phyloP scores from a whole-genome alignment of 176 grass and related monocot genomes.

The Panicum miliaceum region DNA sequence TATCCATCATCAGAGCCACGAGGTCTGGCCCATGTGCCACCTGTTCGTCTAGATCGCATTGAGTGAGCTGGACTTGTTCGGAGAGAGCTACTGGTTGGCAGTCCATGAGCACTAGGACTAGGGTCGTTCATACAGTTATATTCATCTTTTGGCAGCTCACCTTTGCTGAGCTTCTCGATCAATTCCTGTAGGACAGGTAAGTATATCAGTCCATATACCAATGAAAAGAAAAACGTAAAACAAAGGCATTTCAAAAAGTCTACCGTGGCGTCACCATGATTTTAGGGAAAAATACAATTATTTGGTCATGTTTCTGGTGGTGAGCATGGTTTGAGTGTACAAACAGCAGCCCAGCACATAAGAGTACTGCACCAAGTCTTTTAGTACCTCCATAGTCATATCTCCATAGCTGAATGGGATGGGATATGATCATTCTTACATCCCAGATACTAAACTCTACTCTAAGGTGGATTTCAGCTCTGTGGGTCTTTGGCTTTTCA shows the following conservation, averaged over 20 bases:
- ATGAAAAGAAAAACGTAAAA: conserved; percentile 16
- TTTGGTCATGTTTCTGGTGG: neutral
- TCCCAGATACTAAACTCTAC: neutral
- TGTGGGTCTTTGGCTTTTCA: neutral
- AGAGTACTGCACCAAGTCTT: neutral
- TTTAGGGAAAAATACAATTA: neutral
- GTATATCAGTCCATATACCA: conserved; percentile 1
- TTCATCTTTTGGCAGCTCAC: conserved; percentile 89
- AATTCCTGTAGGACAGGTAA: conserved; percentile 61
- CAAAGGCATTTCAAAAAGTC: neutral
- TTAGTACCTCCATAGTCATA: neutral
- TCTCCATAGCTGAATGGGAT: neutral
- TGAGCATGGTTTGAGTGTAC: neutral
- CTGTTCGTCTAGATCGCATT: conserved; percentile 72
- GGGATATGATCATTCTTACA: conserved; percentile 15
- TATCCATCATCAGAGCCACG: conserved; percentile 95
- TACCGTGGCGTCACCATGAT: neutral
- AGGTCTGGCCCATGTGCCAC: conserved; percentile 87
- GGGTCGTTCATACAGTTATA: conserved; percentile 92
- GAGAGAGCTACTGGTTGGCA: conserved; percentile 52
- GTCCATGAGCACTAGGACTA: conserved; percentile 68
- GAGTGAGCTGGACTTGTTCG: conserved; percentile 65
- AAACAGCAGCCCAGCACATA: neutral
- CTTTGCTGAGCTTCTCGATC: conserved; percentile 93
- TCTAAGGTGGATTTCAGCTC: neutral